phyloP scores from a whole-genome alignment of 148 eudicot genomes.

The Vaccinium myrtillus region DNA sequence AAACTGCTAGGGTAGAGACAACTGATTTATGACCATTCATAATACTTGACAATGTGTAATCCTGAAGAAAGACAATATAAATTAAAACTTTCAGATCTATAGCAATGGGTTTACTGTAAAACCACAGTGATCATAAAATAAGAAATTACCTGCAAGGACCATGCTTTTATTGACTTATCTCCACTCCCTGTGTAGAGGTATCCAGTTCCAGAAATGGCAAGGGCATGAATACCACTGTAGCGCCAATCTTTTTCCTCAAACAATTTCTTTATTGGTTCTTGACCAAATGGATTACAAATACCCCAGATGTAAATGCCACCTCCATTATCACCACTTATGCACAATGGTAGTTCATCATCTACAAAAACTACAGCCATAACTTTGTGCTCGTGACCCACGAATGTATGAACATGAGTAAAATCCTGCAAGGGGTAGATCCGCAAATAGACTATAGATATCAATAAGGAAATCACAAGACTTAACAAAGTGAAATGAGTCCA shows the following conservation, averaged over 20 bases:
- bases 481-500: neutral
- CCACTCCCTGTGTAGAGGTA: conserved; percentile 86
- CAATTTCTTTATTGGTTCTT: conserved; percentile 62
- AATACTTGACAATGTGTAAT: conserved; percentile 51
- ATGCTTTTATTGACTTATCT: conserved; percentile 82
- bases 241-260: conserved; percentile 89
- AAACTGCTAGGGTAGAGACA: conserved; percentile 64
- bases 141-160: conserved; percentile 64
- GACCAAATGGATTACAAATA: conserved; percentile 48
- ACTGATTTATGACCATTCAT: conserved; percentile 92
- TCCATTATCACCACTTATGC: conserved; percentile 88
- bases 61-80: conserved; percentile 38
- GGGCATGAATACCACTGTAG: conserved; percentile 87
- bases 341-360: conserved; percentile 62
- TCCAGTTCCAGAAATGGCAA: conserved; percentile 68
- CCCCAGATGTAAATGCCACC: conserved; percentile 79
- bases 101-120: neutral
- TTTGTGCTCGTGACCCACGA: conserved; percentile 76
- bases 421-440: conserved; percentile 44
- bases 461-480: neutral
- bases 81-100: neutral
- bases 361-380: conserved; percentile 70
- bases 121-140: conserved; percentile 4
- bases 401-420: conserved; percentile 70
- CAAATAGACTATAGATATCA: neutral